These are phyloP conservation scores for Leonotis leonurus DNA, from an alignment of 257 asterid genomes.

Conservation along the genomic window DNA sequence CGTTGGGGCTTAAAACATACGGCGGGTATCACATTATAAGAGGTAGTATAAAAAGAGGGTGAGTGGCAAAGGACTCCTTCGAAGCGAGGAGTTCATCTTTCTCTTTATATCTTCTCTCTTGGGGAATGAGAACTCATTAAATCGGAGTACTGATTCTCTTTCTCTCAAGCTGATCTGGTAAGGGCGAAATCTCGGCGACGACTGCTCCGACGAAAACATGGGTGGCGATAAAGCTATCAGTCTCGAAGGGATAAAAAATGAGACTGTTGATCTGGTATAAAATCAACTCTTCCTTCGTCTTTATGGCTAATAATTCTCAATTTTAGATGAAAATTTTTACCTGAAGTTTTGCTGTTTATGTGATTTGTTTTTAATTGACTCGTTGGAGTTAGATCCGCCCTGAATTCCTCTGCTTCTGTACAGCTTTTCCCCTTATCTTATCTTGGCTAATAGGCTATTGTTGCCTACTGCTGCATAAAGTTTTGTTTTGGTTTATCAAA, in stretches of 20 bases:
- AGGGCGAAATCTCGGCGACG: not conserved
- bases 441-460: constrained; percentile 1
- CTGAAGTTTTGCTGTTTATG: not conserved
- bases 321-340: not conserved
- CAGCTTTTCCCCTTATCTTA: not conserved
- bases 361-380: not conserved
- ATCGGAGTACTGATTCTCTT: too few relatives aligned
- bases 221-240: constrained; percentile 37
- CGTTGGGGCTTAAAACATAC: constrained; percentile 13
- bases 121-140: too few relatives aligned
- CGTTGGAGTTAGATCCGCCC: not conserved
- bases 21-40: constrained; percentile 18
- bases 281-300: not conserved
- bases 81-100: constrained; percentile 14
- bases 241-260: constrained; percentile 76
- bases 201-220: constrained; percentile 24
- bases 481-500: not conserved
- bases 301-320: not conserved
- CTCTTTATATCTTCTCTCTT: too few relatives aligned
- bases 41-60: constrained; percentile 26
- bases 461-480: not conserved
- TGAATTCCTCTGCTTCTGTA: not conserved
- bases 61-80: constrained; percentile 6
- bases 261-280: constrained; percentile 67
- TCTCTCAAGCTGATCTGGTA: constrained; percentile 15